phyloP scores from a whole-genome alignment of 192 early-diverging fungal species.

The Piromyces finnis region DNA sequence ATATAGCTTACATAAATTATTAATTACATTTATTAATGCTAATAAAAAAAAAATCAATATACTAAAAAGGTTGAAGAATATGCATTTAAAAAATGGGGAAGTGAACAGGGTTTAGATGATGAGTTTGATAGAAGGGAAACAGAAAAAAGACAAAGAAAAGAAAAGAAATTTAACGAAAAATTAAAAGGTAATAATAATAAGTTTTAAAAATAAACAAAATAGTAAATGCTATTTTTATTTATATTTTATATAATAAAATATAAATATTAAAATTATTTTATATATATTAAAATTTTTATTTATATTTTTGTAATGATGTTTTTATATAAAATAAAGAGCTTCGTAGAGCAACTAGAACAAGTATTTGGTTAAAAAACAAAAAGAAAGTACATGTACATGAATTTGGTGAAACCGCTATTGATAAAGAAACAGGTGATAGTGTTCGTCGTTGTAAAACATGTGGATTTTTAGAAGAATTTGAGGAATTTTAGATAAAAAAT shows the following conservation, averaged over 20 bases:
- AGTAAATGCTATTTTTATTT: too few species aligned
- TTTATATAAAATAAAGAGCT: constrained; percentile 34
- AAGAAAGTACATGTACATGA: constrained; percentile 52
- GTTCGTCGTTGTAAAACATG: constrained; percentile 45
- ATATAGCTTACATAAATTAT: too few species aligned
- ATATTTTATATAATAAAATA: too few species aligned
- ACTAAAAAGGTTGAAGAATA: constrained; percentile 60
- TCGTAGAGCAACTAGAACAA: constrained; percentile 59
- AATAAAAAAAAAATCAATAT: too few species aligned
- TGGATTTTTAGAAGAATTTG: constrained; percentile 46
- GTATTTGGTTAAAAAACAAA: constrained; percentile 36
- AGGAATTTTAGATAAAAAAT: constrained; percentile 26
- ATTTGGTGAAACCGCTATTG: constrained; percentile 32
- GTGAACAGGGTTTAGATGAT: constrained; percentile 60
- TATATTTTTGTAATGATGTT: too few species aligned
- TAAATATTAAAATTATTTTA: too few species aligned
- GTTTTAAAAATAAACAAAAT: too few species aligned
- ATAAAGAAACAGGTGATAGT: constrained; percentile 22
- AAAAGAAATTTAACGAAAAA: constrained; percentile 64
- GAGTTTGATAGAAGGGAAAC: constrained; percentile 66
- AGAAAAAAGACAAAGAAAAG: constrained; percentile 65
- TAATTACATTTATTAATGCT: too few species aligned
- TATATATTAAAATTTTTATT: too few species aligned
- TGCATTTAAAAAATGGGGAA: constrained; percentile 86
- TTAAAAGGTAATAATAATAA: constrained; percentile 26